phyloP scores from a whole-genome alignment of 805 yeast genomes.

The Metschnikowia gruessii region DNA sequence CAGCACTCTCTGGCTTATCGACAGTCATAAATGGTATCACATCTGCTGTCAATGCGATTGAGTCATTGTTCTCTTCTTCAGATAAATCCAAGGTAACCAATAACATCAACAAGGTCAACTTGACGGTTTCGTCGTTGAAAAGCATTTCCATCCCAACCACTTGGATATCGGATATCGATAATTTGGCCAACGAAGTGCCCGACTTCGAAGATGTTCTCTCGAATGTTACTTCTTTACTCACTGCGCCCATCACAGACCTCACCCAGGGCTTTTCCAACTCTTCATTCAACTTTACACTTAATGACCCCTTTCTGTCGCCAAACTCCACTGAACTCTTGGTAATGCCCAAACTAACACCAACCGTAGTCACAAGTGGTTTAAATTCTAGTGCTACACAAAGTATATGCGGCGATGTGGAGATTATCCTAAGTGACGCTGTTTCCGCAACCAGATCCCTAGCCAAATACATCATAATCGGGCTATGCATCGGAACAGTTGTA shows the following conservation, averaged over 20 bases:
- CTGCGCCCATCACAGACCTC: constrained; percentile 15
- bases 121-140: constrained; percentile 17
- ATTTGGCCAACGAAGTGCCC: constrained; percentile 54
- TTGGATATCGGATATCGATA: constrained; percentile 55
- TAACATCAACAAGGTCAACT: constrained; percentile 52
- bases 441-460: constrained; percentile 1
- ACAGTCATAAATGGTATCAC: constrained; percentile 54
- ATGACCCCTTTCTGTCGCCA: neutral
- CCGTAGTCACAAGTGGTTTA: neutral
- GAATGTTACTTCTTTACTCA: constrained; percentile 51
- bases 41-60: constrained; percentile 45
- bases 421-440: neutral
- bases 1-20: constrained; percentile 62
- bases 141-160: constrained; percentile 63
- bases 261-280: constrained; percentile 3
- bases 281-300: constrained; percentile 6
- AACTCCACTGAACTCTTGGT: neutral
- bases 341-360: neutral
- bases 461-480: constrained; percentile 7
- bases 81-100: constrained; percentile 33
- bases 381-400: neutral
- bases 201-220: constrained; percentile 63
- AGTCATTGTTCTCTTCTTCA: constrained; percentile 45
- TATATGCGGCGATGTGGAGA: constrained; percentile 5
- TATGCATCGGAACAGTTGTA: constrained; percentile 3